These are phyloP conservation scores for Myxozyma melibiosi DNA, from an alignment of 805 yeast genomes.

Conservation along the genomic window DNA sequence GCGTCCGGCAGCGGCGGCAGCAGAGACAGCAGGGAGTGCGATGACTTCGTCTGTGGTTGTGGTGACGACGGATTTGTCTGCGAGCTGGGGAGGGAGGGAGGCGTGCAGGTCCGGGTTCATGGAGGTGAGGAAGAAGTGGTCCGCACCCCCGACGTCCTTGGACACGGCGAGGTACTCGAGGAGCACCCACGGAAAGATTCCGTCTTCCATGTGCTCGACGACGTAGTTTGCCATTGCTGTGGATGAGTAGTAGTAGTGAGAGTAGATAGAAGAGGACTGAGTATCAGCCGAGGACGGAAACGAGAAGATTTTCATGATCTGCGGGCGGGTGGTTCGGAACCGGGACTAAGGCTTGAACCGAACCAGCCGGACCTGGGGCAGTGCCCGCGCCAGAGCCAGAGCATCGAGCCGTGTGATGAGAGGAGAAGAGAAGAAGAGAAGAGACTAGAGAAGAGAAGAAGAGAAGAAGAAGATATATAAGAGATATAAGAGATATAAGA, in stretches of 20 bases:
- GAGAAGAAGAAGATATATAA: no score
- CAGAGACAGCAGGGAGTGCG: constrained; percentile 38
- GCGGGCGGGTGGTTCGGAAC: no score
- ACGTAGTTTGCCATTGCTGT: constrained; percentile 43
- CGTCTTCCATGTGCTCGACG: constrained; percentile 97
- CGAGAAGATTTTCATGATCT: no score
- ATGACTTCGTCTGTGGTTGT: constrained; percentile 71
- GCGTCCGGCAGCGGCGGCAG: constrained; percentile 44
- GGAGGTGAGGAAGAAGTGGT: constrained; percentile 68
- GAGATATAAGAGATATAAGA: no score
- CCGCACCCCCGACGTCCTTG: constrained; percentile 69
- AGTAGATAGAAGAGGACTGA: not conserved
- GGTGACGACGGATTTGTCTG: constrained; percentile 50
- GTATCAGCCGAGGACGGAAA: no score
- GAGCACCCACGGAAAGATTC: constrained; percentile 94
- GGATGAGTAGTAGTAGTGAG: not conserved
- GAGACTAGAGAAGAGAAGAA: no score
- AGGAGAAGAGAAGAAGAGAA: no score
- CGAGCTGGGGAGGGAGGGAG: constrained; percentile 66
- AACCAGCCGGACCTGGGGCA: no score
- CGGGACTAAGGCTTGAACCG: no score
- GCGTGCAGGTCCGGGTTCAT: constrained; percentile 64
- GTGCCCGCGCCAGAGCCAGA: no score
- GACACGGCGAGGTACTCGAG: constrained; percentile 84
- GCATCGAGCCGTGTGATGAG: no score